Percentiles rank a stretch among this genome's conserved stretches.
Evolutionary conservation across 495 filamentous ascomycete genomes (phyloP).

Genomic region (Lasiosphaeris hirsuta): DNA sequence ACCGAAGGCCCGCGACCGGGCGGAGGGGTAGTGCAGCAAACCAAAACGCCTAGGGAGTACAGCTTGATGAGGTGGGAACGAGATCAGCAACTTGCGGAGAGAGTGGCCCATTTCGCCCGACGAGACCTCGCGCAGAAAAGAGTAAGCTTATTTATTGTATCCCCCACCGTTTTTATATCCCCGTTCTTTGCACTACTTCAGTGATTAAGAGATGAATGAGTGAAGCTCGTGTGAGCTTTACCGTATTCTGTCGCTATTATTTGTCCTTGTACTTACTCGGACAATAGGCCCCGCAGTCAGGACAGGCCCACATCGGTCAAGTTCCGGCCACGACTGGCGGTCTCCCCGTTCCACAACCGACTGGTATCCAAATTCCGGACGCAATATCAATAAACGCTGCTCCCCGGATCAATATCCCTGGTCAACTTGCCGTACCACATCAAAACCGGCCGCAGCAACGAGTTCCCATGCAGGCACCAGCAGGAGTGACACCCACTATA

Average conservation of each 20-base stretch:
- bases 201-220: too few relatives aligned
- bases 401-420: constrained; percentile 34
- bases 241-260: too few relatives aligned
- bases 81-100: constrained; percentile 73
- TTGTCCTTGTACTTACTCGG: too few relatives aligned
- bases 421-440: constrained; percentile 33
- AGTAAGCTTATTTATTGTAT: constrained; percentile 42
- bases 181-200: too few relatives aligned
- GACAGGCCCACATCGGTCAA: constrained; percentile 37
- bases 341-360: constrained; percentile 28
- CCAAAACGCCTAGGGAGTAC: constrained; percentile 79
- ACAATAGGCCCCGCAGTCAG: constrained; percentile 24
- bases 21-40: constrained; percentile 17
- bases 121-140: constrained; percentile 54
- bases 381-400: constrained; percentile 35
- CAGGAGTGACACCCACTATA: constrained; percentile 38
- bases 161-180: too few relatives aligned
- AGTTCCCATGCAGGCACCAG: constrained; percentile 40
- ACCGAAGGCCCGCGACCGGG: constrained; percentile 61
- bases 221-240: too few relatives aligned
- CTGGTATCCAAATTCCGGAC: constrained; percentile 36
- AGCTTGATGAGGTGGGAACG: constrained; percentile 83
- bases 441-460: constrained; percentile 35
- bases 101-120: constrained; percentile 64
- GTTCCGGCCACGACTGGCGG: constrained; percentile 40